Base-by-base conservation (phyloP, 2,329 filamentous ascomycete species). In the Phaeosphaeriaceae sp. region DNA sequence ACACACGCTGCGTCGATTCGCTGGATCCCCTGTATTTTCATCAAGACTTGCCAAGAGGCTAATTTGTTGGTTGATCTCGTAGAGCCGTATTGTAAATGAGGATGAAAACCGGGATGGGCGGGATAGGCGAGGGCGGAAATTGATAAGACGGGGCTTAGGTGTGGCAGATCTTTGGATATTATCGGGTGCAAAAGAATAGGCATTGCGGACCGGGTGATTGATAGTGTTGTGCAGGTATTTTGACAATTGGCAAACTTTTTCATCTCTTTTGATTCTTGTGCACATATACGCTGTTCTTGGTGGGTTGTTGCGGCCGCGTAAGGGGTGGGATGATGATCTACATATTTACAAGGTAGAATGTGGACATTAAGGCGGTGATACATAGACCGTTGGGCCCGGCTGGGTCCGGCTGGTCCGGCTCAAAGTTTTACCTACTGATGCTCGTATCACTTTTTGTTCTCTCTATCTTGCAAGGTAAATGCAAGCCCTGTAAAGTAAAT, bases 191-290 rank as follows among this genome's bases (percentile, higher is more conserved):
- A 26, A n/a, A 40, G 21, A 56, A 52, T 41, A 52, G 52, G 52
- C 32, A 46, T 9, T 32, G 30, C 42, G 49, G 52, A 52, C 52
- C 52, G 52, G 49, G 43, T 51, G 48, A 51, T 46, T 42, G 37
- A 37, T 39, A 39, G 36, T 26, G 36, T 17, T 37, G 12, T 16
- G 30, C 12, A 42, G 12, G 9, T 30, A 12, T 11, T 34, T 36
- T 13, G n/a, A n/a, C 12, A 36, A 8, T 36, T 9, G 21, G 21
- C 13, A 13, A 29, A 9, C 23, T 23, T 30, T 20, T 26, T 26
- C 23, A 3, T 26, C 2, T 26, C 23, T 7, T 9, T 26, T 7
- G 23, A 11, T 15, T 20, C 15, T 15, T 29, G 11, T 20, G 15
- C 8, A 20, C 20, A 3, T 11, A 13, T 16, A 4, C 5, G 34